phyloP scores from a whole-genome alignment of 352 stramenopile species.

The Globisporangium echinulatum region DNA sequence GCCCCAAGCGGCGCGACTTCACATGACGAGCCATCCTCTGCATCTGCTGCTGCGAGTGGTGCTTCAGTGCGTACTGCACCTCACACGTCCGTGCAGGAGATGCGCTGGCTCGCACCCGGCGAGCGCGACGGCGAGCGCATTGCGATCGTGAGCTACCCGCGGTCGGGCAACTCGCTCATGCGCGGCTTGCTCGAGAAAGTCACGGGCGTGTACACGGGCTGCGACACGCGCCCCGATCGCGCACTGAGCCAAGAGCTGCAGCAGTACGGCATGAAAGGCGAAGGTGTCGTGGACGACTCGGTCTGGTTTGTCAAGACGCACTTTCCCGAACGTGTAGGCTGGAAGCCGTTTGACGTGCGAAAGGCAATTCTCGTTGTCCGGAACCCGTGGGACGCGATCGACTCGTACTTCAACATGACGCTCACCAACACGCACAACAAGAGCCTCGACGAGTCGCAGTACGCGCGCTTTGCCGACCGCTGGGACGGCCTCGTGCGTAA shows the following conservation, averaged over 20 bases:
- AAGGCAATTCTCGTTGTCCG: slow-evolving; percentile 87
- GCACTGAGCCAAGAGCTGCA: slow-evolving; percentile 87
- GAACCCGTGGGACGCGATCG: slow-evolving; percentile 98
- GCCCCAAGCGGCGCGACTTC: slow-evolving; percentile 1
- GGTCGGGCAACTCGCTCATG: slow-evolving; percentile 96
- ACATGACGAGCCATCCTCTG: not conserved
- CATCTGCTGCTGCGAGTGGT: not conserved
- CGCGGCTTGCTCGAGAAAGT: slow-evolving; percentile 93
- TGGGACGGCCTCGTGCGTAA: slow-evolving; percentile 89
- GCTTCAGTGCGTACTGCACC: not conserved
- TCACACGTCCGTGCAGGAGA: not conserved
- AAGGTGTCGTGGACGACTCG: slow-evolving; percentile 92
- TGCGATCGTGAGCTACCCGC: slow-evolving; percentile 94
- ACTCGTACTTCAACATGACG: slow-evolving; percentile 99
- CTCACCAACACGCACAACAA: slow-evolving; percentile 93
- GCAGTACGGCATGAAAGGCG: slow-evolving; percentile 87
- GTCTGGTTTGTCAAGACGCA: slow-evolving; percentile 98
- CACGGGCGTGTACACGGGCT: slow-evolving; percentile 94
- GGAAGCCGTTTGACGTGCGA: slow-evolving; percentile 63
- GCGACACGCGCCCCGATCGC: slow-evolving; percentile 94
- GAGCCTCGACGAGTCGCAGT: slow-evolving; percentile 83
- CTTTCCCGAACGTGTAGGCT: slow-evolving; percentile 95
- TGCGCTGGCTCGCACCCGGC: slow-evolving; percentile 64
- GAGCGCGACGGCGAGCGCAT: slow-evolving; percentile 69
- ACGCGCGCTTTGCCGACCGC: slow-evolving; percentile 78